Base-by-base conservation (phyloP, 2,329 filamentous ascomycete genomes). In the Aspergillus neotritici region DNA sequence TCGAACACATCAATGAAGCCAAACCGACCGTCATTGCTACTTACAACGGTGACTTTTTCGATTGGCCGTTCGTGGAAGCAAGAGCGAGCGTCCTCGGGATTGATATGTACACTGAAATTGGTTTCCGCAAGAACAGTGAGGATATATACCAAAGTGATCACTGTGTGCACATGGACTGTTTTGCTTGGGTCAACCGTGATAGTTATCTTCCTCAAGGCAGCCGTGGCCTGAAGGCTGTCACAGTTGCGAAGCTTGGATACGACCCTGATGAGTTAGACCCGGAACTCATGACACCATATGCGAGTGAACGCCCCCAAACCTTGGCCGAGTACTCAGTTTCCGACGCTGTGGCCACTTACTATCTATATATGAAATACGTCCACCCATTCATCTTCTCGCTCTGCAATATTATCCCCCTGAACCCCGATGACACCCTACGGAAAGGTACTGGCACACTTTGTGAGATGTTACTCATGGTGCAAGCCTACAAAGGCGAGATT, bases 21-120 rank as follows among this genome's bases (percentile, higher is more conserved):
- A 81, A 86, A 47, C 93, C 93, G 1, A 97, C 90, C 0, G 91
- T 98, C 44, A 98, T 98, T 64, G 91, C 94, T 30, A 98, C 93
- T n/a, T 98, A 98, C 77, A 98, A 98, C 87, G 93, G 93, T 72
- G 93, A 98, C 73, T 98, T 98, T 66, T 98, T 98, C 82, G 93
- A 98, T 83, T 98, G 93, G 93, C 91, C 93, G 0, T 98, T 94
- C 62, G 89, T 98, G 16, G 93, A 98, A 71, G 82, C 93, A 34
- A 78, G 93, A 70, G 88, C 94, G 21, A 94, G 89, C 61, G 79
- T 96, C 52, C 84, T 94, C 55, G 93, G 94, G 25, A 96, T 98
- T 63, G 93, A 98, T 67, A 97, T 98, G 93, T 98, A 98, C 68
- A 86, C 85, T 50, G 94, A 98, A 65, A 98, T 96, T 58, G 93